Evolutionary conservation across 2,329 filamentous ascomycete genomes (phyloP).

Genomic region (Exophiala mesophila): DNA sequence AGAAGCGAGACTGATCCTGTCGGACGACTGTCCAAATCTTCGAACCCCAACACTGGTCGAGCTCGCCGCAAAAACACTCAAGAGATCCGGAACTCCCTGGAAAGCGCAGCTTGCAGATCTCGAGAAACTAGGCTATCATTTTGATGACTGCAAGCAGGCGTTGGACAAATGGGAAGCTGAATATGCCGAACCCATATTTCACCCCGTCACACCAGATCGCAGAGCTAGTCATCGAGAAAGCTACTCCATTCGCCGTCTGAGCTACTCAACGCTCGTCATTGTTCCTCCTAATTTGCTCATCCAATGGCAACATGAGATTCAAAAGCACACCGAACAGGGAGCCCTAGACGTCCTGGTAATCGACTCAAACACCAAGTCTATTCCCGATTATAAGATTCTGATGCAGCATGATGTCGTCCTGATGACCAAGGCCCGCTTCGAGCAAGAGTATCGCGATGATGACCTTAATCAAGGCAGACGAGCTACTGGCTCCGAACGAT

Average conservation of each 20-base stretch:
- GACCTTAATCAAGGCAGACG: conserved; percentile 44
- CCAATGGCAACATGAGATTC: conserved; percentile 79
- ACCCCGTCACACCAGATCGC: conserved; percentile 33
- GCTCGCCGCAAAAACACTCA: conserved; percentile 69
- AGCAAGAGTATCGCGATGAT: conserved; percentile 57
- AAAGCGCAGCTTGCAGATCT: conserved; percentile 56
- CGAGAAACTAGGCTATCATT: conserved; percentile 46
- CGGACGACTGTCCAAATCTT: conserved; percentile 38
- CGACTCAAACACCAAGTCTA: conserved; percentile 44
- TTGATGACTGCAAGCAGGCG: conserved; percentile 50
- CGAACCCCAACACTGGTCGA: conserved; percentile 61
- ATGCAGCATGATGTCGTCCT: conserved; percentile 69
- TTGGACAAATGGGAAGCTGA: conserved; percentile 55
- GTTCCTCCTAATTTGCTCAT: conserved; percentile 77
- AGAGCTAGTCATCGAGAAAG: conserved; percentile 30
- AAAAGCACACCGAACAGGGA: conserved; percentile 61
- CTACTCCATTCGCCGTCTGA: conserved; percentile 52
- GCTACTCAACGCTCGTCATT: conserved; percentile 67
- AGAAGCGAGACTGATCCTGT: conserved; percentile 49
- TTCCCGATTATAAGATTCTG: conserved; percentile 58
- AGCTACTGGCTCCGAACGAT: conserved; percentile 42
- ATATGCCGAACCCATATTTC: conserved; percentile 53
- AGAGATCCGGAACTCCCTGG: conserved; percentile 66
- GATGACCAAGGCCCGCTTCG: conserved; percentile 69
- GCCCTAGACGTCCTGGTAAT: conserved; percentile 63